Percentiles rank a stretch among this genome's conserved stretches.
Evolutionary conservation across 2,329 filamentous ascomycete genomes (phyloP).

Genomic region (Exserohilum turcica): DNA sequence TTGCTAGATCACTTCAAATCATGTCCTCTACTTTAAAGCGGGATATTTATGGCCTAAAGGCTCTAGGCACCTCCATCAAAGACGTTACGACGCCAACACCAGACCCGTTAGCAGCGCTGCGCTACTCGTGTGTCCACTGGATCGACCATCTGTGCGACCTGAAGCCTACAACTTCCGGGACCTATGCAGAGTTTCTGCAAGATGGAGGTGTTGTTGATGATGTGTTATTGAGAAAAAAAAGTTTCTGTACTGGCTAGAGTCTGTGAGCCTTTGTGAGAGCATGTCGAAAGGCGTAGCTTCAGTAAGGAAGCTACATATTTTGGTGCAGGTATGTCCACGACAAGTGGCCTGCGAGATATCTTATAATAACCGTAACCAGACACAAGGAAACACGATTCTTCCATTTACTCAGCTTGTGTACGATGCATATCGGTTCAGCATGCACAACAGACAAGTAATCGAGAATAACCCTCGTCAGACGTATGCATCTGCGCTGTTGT

Average conservation of each 20-base stretch:
- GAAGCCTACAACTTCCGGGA: not conserved
- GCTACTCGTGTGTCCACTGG: conserved; percentile 43
- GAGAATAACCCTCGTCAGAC: not conserved
- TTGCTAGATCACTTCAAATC: not conserved
- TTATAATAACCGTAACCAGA: not conserved
- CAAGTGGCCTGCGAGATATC: not conserved
- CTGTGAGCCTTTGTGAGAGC: conserved; percentile 21
- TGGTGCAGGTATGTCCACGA: not conserved
- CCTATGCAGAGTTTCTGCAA: not conserved
- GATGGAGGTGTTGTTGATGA: not conserved
- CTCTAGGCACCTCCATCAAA: not conserved
- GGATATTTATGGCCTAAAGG: not conserved
- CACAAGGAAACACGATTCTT: not conserved
- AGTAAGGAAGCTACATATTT: not conserved
- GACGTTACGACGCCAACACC: not conserved
- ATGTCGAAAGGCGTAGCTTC: conserved; percentile 18
- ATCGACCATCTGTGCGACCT: conserved; percentile 37
- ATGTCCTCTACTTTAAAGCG: not conserved
- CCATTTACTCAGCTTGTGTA: not conserved
- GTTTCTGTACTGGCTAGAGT: conserved; percentile 13
- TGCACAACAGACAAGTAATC: not conserved
- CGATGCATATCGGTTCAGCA: not conserved
- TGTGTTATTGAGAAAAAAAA: not conserved
- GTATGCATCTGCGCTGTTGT: not conserved
- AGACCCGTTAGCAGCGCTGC: conserved; percentile 30